phyloP scores from a whole-genome alignment of 2,329 filamentous ascomycete species.

The Phoma sp. region DNA sequence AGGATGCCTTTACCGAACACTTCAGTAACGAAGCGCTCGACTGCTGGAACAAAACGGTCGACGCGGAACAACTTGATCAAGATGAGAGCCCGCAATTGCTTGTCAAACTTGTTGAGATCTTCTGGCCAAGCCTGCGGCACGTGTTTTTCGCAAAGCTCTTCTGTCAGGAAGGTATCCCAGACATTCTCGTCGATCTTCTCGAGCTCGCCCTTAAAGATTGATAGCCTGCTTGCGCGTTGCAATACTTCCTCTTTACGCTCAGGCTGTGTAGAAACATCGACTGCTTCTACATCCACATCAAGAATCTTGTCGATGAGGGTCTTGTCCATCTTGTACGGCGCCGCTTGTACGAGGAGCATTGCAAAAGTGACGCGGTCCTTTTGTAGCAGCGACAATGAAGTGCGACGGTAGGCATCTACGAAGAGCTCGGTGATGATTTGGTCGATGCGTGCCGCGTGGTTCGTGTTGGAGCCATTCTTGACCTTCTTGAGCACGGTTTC shows the following conservation, averaged over 20 bases:
- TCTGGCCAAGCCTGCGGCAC: constrained; percentile 80
- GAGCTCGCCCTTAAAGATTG: constrained; percentile 75
- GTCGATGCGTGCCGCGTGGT: constrained; percentile 81
- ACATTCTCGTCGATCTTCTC: constrained; percentile 65
- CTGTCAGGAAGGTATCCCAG: constrained; percentile 83
- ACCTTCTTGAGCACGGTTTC: constrained; percentile 86
- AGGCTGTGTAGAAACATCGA: constrained; percentile 75
- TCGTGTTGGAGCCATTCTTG: constrained; percentile 73
- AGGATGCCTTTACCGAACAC: constrained; percentile 87
- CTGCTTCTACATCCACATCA: constrained; percentile 75
- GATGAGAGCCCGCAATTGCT: constrained; percentile 81
- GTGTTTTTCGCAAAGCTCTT: constrained; percentile 84
- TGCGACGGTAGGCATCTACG: constrained; percentile 88
- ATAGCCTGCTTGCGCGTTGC: constrained; percentile 70
- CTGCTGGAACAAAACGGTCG: constrained; percentile 90
- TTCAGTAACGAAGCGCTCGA: constrained; percentile 84
- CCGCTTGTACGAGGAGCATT: constrained; percentile 92
- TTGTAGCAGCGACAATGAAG: constrained; percentile 89
- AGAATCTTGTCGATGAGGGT: constrained; percentile 84
- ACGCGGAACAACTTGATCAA: constrained; percentile 94
- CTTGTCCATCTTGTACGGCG: constrained; percentile 96
- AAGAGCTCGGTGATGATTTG: constrained; percentile 93
- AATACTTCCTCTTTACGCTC: constrained; percentile 72
- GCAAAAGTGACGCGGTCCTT: constrained; percentile 94
- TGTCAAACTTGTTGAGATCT: constrained; percentile 69